These are phyloP conservation scores for Monilinia fructicola DNA, from an alignment of 2,329 filamentous ascomycete species.

Conservation along the genomic window DNA sequence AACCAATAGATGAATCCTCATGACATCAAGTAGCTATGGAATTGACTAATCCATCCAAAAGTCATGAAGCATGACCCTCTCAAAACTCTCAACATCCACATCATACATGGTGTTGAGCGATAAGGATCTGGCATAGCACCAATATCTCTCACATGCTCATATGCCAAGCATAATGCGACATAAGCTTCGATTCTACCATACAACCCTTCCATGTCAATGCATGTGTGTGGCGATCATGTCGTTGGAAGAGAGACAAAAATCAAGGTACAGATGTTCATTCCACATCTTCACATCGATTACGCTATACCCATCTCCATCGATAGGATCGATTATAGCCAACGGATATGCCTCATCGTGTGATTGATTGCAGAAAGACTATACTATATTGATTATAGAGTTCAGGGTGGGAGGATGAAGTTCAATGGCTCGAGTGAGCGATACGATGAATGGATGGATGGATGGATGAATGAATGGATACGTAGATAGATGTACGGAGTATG, in stretches of 20 bases:
- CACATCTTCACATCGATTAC: not conserved
- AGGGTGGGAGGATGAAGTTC: not conserved
- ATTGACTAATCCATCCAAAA: too few species aligned
- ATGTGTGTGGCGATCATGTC: not conserved
- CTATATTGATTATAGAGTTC: not conserved
- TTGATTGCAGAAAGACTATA: constrained; percentile 1
- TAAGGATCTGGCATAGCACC: not conserved
- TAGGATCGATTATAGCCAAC: not conserved
- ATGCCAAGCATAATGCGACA: not conserved
- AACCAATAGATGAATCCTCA: too few species aligned
- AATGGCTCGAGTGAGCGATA: not conserved
- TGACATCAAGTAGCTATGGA: too few species aligned
- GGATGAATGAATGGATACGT: too few species aligned
- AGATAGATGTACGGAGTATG: too few species aligned
- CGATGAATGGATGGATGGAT: not conserved
- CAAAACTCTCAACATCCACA: not conserved
- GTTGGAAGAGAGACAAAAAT: not conserved
- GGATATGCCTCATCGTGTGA: not conserved
- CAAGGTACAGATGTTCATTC: not conserved
- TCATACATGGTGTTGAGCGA: not conserved
- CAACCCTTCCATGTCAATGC: not conserved
- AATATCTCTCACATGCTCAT: not conserved
- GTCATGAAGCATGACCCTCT: too few species aligned
- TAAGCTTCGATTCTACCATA: constrained; percentile 7
- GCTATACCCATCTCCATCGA: not conserved